Evolutionary conservation across 1,284 basidiomycete genomes (phyloP).

Genomic region (Apiotrichum mycotoxinovorans): DNA sequence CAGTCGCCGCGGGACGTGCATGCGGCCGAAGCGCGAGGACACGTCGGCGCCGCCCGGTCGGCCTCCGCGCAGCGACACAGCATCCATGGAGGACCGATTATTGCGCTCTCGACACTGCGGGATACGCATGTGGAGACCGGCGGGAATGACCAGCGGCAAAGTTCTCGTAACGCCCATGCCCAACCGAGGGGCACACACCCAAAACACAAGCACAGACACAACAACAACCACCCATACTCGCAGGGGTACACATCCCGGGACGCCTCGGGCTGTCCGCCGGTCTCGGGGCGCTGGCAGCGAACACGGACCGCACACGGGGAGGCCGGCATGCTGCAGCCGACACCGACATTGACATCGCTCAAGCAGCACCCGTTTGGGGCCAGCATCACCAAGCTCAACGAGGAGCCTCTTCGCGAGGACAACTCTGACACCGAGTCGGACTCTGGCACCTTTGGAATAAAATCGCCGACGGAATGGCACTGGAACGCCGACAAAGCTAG

Average conservation of each 20-base stretch:
- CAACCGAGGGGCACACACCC: too few relatives aligned
- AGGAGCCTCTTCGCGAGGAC: not conserved
- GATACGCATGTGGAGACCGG: not conserved
- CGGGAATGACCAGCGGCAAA: too few relatives aligned
- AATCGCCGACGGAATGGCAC: not conserved
- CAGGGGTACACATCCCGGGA: not conserved
- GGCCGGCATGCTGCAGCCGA: too few relatives aligned
- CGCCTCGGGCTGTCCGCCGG: too few relatives aligned
- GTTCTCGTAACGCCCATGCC: too few relatives aligned
- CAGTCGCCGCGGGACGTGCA: too few relatives aligned
- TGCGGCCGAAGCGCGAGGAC: too few relatives aligned
- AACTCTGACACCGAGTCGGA: not conserved
- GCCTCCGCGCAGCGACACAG: not conserved
- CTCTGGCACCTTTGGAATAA: not conserved
- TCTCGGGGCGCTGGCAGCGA: too few relatives aligned
- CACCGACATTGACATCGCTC: too few relatives aligned
- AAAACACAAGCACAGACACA: not conserved
- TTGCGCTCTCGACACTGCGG: not conserved
- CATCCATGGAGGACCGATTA: not conserved
- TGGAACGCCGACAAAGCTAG: not conserved
- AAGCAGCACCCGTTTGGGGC: not conserved
- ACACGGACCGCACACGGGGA: too few relatives aligned
- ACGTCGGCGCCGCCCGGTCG: too few relatives aligned
- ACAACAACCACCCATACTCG: not conserved
- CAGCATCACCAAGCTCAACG: not conserved